A percentile compares a stretch with the other conserved stretches of the same genome.
phyloP scores from a whole-genome alignment of 2,329 filamentous ascomycete genomes.

The Aspergillus niger region DNA sequence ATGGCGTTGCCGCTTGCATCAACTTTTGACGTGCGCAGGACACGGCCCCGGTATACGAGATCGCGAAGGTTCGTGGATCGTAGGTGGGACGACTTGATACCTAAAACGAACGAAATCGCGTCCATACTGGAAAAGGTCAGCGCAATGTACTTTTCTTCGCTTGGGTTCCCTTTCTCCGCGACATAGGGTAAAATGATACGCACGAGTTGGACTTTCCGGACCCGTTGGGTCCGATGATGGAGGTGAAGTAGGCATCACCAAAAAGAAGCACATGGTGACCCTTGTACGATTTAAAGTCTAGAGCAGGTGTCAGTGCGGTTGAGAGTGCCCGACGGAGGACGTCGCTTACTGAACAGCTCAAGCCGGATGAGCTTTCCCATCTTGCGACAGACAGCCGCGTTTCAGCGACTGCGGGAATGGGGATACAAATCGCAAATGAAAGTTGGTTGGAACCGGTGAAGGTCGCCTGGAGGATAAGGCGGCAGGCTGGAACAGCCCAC shows the following conservation, averaged over 20 bases:
- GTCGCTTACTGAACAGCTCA: slow-evolving; percentile 80
- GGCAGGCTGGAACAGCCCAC: slow-evolving; percentile 9
- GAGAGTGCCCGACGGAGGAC: not conserved
- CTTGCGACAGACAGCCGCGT: slow-evolving; percentile 43
- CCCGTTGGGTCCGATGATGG: slow-evolving; percentile 98
- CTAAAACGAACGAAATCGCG: slow-evolving; percentile 97
- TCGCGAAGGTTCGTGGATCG: slow-evolving; percentile 92
- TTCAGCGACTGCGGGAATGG: slow-evolving; percentile 25
- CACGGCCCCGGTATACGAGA: slow-evolving; percentile 91
- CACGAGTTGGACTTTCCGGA: slow-evolving; percentile 98
- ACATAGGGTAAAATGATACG: slow-evolving; percentile 35
- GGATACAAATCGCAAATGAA: not conserved
- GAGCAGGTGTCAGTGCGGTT: slow-evolving; percentile 28
- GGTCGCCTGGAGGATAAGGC: not conserved
- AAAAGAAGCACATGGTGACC: slow-evolving; percentile 93
- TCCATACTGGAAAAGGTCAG: slow-evolving; percentile 72
- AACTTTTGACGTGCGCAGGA: slow-evolving; percentile 88
- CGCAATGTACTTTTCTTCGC: slow-evolving; percentile 4
- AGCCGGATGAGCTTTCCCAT: slow-evolving; percentile 98
- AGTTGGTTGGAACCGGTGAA: not conserved
- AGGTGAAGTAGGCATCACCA: slow-evolving; percentile 97
- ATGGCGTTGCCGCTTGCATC: slow-evolving; percentile 78
- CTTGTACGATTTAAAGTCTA: slow-evolving; percentile 99
- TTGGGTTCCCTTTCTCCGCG: not conserved
- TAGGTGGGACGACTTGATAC: slow-evolving; percentile 97